These are phyloP conservation scores for Salvia sclarea DNA, from an alignment of 305 asterid species.

Conservation along the genomic window DNA sequence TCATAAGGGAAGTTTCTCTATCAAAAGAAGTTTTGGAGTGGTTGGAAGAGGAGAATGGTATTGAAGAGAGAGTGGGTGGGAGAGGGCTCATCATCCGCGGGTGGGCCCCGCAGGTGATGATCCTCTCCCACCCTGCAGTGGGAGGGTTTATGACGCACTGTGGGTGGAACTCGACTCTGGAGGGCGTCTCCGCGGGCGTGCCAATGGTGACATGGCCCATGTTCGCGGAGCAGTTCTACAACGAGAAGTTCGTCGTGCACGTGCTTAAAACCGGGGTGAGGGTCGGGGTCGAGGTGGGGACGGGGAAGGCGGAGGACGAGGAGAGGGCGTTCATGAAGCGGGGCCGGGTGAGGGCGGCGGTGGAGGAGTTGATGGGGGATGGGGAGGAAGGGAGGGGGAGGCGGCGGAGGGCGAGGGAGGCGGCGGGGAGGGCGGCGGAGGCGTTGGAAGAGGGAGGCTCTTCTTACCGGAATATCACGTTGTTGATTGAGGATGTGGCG, in stretches of 20 bases:
- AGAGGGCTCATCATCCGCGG: conserved; percentile 51
- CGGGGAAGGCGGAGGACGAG: conserved; percentile 20
- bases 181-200: conserved; percentile 43
- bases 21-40: conserved; percentile 39
- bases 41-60: conserved; percentile 35
- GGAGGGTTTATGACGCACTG: conserved; percentile 62
- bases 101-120: conserved; percentile 65
- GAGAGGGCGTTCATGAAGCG: conserved; percentile 29
- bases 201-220: conserved; percentile 66
- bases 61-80: conserved; percentile 41
- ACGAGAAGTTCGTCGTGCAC: conserved; percentile 46
- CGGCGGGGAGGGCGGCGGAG: conserved; percentile 39
- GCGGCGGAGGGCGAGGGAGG: conserved; percentile 38
- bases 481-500: conserved; percentile 48
- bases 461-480: conserved; percentile 35
- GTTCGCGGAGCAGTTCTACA: conserved; percentile 60
- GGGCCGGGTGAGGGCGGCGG: conserved; percentile 31
- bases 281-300: conserved; percentile 35
- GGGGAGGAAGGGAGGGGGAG: conserved; percentile 41
- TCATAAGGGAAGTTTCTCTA: conserved; percentile 39
- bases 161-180: conserved; percentile 65
- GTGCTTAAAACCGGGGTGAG: conserved; percentile 42
- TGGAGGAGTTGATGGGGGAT: conserved; percentile 37
- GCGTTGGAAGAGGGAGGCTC: conserved; percentile 48
- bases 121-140: conserved; percentile 45